Conservation (phyloP, 1,284 basidiomycete genomes). For the Rhodotorula sp. region DNA sequence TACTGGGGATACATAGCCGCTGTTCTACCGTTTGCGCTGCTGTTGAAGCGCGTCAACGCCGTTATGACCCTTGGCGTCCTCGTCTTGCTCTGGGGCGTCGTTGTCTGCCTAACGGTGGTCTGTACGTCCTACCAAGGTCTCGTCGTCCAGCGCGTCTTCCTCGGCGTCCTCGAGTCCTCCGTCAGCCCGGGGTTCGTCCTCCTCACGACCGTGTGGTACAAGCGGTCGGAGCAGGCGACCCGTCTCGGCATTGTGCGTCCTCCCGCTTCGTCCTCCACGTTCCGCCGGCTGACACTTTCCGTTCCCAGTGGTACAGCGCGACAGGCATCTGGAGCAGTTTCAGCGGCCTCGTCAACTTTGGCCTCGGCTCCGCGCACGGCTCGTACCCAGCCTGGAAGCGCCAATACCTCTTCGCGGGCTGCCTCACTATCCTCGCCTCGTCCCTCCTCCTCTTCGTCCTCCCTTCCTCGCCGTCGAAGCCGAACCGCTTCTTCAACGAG, state of each 20-base stretch:
- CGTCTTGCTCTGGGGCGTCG: constrained; percentile 54
- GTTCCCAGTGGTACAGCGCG: constrained; percentile 55
- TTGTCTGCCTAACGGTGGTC: constrained; percentile 54
- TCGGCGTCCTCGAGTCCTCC: constrained; percentile 53
- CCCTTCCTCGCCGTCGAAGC: constrained; percentile 52
- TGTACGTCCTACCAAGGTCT: constrained; percentile 52
- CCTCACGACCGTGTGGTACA: constrained; percentile 56
- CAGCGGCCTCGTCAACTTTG: constrained; percentile 55
- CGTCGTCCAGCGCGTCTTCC: constrained; percentile 54
- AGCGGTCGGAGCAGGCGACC: constrained; percentile 46
- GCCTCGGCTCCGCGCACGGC: constrained; percentile 50
- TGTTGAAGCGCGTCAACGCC: constrained; percentile 54
- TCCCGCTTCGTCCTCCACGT: not conserved
- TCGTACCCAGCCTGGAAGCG: constrained; percentile 53
- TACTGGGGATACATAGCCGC: constrained; percentile 41
- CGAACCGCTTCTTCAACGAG: constrained; percentile 50
- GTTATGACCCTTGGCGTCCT: constrained; percentile 46
- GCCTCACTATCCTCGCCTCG: constrained; percentile 54
- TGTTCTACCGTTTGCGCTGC: constrained; percentile 52
- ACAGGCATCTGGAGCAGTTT: constrained; percentile 54
- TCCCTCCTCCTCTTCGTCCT: constrained; percentile 52
- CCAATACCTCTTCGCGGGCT: constrained; percentile 43
- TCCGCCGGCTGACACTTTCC: no score
- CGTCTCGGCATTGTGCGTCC: constrained; percentile 38
- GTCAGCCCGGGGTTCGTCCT: constrained; percentile 56